These are phyloP conservation scores for Pichia cactophila DNA, from an alignment of 1,139 yeast species.

Conservation along the genomic window DNA sequence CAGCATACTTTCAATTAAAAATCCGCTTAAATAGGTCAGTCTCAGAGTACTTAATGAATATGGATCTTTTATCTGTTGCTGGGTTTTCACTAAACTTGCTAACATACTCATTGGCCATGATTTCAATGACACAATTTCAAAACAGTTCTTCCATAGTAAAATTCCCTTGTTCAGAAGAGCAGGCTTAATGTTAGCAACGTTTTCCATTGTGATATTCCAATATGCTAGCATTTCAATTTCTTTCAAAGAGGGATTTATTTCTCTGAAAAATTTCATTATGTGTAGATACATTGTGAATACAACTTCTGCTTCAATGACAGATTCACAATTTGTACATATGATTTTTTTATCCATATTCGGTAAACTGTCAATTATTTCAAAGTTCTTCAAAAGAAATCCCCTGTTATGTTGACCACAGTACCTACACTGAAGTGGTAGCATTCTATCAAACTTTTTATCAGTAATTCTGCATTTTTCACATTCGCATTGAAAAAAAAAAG, in stretches of 20 bases:
- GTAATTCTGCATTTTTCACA: slow-evolving; percentile 27
- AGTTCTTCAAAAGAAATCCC: slow-evolving; percentile 10
- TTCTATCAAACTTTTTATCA: slow-evolving; percentile 14
- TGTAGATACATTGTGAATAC: slow-evolving; percentile 1
- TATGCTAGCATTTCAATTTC: slow-evolving; percentile 2
- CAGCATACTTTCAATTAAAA: slow-evolving; percentile 1
- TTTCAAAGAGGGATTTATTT: not conserved
- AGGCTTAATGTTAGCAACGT: not conserved
- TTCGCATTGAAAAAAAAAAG: slow-evolving; percentile 32
- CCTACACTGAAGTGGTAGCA: slow-evolving; percentile 17
- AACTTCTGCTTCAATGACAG: not conserved
- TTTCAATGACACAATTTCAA: slow-evolving; percentile 4
- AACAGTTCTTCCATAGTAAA: not conserved
- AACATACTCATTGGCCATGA: slow-evolving; percentile 12
- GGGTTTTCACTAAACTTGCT: slow-evolving; percentile 1
- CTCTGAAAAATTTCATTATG: slow-evolving; percentile 3
- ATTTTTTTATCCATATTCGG: not conserved
- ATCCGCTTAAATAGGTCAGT: slow-evolving; percentile 4
- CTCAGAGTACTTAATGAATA: not conserved
- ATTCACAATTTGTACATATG: slow-evolving; percentile 7
- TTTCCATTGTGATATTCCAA: not conserved
- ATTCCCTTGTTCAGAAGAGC: not conserved
- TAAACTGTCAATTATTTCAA: not conserved
- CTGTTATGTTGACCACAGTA: slow-evolving; percentile 9
- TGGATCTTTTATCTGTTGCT: not conserved